Evolutionary conservation across 2,329 filamentous ascomycete species (phyloP), one percentile per base, ranked within the genome.

Genomic region (Phyllosticta citrichinensis): DNA sequence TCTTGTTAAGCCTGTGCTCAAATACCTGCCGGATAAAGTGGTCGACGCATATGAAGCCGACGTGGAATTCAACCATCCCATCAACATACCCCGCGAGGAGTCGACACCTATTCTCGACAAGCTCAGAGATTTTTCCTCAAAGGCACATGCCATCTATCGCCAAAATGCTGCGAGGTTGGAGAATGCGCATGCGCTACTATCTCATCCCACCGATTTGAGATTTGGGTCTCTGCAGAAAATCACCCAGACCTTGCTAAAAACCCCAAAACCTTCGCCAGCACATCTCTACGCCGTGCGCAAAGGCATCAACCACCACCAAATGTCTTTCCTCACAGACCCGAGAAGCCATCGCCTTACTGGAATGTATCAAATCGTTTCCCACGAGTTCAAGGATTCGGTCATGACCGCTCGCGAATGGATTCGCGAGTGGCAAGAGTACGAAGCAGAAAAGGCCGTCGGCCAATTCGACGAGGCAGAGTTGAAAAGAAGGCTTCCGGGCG

Each of bases 241-340:
- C 52, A 75, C 80, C 1, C 70, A 73, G 35, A 73, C 68, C 8
- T 66, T 83, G 24, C 69, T 78, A 60, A 65, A 64, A 63, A 12
- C 70, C 1, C 73, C 71, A 10, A 80, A 80, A 58, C 73, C 79
- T 0, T 64, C 68, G 1, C 62, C 68, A 65, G 79, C 78, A 27
- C 79, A 81, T 9, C 73, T 91, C 5, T 88, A 90, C 67, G 88
- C 89, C 3, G 83, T 91, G 6, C 86, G 91, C 65, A 82, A 82
- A 61, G 81, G 86, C 9, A 70, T 93, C 8, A 71, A 80, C 24
- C 77, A 80, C 51, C 80, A 85, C 62, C 83, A 86, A 9, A 77
- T 84, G 58, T 82, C 79, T 27, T 89, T 91, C 68, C 78, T 79
- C 64, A 82, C 69, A n/a, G 78, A 81, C 63, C 65, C 63, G 71